Percentiles rank a stretch among this genome's conserved stretches.
Evolutionary conservation across 139 green algal species (phyloP).

Genomic region (Yamagishiella unicocca): DNA sequence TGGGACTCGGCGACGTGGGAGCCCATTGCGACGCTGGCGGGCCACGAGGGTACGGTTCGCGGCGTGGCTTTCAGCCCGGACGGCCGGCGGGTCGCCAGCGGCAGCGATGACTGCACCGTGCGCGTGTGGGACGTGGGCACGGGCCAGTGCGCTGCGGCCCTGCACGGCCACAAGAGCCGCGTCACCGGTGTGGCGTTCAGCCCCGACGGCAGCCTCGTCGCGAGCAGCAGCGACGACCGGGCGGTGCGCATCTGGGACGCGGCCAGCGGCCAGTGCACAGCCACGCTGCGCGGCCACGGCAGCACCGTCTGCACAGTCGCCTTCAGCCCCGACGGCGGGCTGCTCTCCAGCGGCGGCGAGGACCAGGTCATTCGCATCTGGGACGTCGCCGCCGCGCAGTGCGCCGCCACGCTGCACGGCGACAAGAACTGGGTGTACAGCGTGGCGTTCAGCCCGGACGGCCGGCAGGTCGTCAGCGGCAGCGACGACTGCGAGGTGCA

Average conservation of each 20-base stretch:
- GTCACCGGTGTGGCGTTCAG: neutral
- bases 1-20: too few relatives aligned
- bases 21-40: too few relatives aligned
- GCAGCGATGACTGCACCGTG: neutral
- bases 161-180: neutral
- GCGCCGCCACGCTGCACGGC: neutral
- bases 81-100: neutral
- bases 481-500: neutral
- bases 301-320: neutral
- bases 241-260: conserved; percentile 12
- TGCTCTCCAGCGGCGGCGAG: neutral
- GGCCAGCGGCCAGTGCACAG: neutral
- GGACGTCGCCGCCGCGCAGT: neutral
- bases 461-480: neutral
- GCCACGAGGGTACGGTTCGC: too few relatives aligned
- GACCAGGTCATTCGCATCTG: neutral
- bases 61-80: neutral
- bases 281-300: neutral
- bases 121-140: conserved; percentile 5
- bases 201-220: neutral
- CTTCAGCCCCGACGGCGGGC: neutral
- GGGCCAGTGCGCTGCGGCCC: neutral
- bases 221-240: neutral
- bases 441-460: neutral
- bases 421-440: neutral